Percentiles rank a stretch among this genome's conserved stretches.
Conservation (phyloP, 2,329 filamentous ascomycete species). For the Colletotrichum sp. region DNA sequence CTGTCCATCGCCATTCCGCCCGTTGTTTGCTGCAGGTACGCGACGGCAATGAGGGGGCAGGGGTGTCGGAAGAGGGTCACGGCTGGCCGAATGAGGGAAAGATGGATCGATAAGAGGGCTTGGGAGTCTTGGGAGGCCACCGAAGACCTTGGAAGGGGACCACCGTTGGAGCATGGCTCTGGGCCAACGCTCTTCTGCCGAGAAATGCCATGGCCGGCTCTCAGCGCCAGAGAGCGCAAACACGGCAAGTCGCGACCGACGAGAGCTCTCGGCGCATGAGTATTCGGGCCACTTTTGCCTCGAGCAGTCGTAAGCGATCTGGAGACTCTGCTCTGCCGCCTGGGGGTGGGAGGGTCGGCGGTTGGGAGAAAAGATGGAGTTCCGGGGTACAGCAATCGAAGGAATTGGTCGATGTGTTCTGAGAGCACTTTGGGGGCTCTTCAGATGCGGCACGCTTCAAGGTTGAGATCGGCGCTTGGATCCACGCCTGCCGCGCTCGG, state of each 20-base stretch:
- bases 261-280: conserved; percentile 16
- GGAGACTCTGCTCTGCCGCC: neutral
- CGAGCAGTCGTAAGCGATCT: conserved; percentile 10
- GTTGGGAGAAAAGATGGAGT: neutral
- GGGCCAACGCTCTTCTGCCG: neutral
- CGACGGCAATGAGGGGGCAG: neutral
- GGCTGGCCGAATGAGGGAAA: neutral
- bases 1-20: neutral
- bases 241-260: conserved; percentile 8
- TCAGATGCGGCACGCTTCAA: neutral
- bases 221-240: neutral
- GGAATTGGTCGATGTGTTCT: neutral
- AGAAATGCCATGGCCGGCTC: neutral
- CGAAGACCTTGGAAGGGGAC: neutral
- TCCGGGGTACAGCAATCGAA: neutral
- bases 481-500: conserved; percentile 11
- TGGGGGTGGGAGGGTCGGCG: neutral
- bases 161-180: neutral
- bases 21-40: neutral
- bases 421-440: neutral
- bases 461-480: conserved; percentile 19
- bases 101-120: neutral
- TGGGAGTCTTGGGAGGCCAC: neutral
- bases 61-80: neutral
- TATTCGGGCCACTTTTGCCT: neutral